phyloP scores from a whole-genome alignment of 208 protist species.

The Crithidia thermophila region DNA sequence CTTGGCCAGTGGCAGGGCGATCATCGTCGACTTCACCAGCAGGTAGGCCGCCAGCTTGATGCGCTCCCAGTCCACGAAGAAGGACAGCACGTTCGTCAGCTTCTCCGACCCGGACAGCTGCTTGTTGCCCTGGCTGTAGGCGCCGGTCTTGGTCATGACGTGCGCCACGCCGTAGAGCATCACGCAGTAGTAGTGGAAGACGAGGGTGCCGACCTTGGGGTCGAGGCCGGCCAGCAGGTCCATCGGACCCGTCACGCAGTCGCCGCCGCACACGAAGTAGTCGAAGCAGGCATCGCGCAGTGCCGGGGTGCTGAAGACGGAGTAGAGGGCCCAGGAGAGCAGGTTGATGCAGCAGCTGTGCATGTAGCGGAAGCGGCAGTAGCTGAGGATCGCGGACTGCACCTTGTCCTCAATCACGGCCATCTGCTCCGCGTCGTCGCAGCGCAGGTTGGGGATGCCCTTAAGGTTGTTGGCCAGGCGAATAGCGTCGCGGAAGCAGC shows the following conservation, averaged over 20 bases:
- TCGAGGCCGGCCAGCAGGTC: slow-evolving; percentile 83
- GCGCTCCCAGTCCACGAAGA: slow-evolving; percentile 64
- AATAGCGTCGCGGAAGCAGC: slow-evolving; percentile 89
- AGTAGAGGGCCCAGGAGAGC: slow-evolving; percentile 91
- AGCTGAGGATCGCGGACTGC: slow-evolving; percentile 60
- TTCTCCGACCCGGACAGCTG: slow-evolving; percentile 34
- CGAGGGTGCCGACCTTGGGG: slow-evolving; percentile 56
- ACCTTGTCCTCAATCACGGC: slow-evolving; percentile 59
- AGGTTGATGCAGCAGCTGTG: slow-evolving; percentile 93
- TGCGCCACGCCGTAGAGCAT: slow-evolving; percentile 64
- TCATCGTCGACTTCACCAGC: slow-evolving; percentile 52
- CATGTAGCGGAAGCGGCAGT: slow-evolving; percentile 54
- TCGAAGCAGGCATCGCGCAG: slow-evolving; percentile 90
- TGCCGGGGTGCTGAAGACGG: slow-evolving; percentile 71
- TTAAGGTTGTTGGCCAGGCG: slow-evolving; percentile 69
- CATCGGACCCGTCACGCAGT: slow-evolving; percentile 87
- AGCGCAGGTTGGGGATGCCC: slow-evolving; percentile 46
- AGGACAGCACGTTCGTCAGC: slow-evolving; percentile 49
- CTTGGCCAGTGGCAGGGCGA: slow-evolving; percentile 62
- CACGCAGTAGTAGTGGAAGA: slow-evolving; percentile 90
- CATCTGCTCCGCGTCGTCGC: slow-evolving; percentile 47
- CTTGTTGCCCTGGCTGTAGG: slow-evolving; percentile 30
- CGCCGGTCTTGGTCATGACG: slow-evolving; percentile 52
- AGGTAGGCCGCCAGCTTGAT: slow-evolving; percentile 62
- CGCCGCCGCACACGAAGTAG: slow-evolving; percentile 89